Base-by-base conservation (phyloP, 257 asterid genomes). In the Nicotiana noctiflora region DNA sequence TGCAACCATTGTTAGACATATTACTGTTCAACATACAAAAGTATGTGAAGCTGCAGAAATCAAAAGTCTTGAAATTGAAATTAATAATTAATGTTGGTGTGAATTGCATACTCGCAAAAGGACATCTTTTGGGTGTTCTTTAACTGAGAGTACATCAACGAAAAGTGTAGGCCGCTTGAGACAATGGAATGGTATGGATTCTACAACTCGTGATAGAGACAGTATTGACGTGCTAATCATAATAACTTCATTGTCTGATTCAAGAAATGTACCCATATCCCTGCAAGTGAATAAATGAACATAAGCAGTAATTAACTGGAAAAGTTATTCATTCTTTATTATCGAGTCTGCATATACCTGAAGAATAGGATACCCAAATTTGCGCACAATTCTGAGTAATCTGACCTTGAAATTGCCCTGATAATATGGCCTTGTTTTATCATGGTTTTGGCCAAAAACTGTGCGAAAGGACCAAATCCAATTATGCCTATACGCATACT, bases 401-500 rank as follows among this genome's bases (percentile, higher is more conserved):
- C 98, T 65, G 98, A 91, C 88, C 97, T 89, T 18, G 98, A 95
- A 46, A 95, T 90, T 12, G 91, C 97, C 37, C 80, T 78, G 23
- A 95, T 72, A 31, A 82, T 75, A 62, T 93, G 94, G 6, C 98
- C 97, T 75, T 93, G 95, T 75, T 81, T 91, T 19, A 89, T 62
- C 94, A 95, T 88, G 40, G 95, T 92, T 85, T 89, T 84, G 0
- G 89, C 89, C 82, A 95, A 79, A 82, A 95, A 95, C 83, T 91
- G 96, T 0, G 91, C 98, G 34, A 95, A 95, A 0, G 93, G 89
- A 23, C 98, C 98, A n/a, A 93, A 89, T 0, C 98, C 98, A 53
- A 95, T 75, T 40, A 95, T 89, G 44, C 98, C 98, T 19, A 93
- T 88, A 77, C 85, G 92, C 76, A 92, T 85, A 51, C 86, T 61